Evolutionary conservation across 2,329 filamentous ascomycete genomes (phyloP).

Genomic region (Balansia obtecta): DNA sequence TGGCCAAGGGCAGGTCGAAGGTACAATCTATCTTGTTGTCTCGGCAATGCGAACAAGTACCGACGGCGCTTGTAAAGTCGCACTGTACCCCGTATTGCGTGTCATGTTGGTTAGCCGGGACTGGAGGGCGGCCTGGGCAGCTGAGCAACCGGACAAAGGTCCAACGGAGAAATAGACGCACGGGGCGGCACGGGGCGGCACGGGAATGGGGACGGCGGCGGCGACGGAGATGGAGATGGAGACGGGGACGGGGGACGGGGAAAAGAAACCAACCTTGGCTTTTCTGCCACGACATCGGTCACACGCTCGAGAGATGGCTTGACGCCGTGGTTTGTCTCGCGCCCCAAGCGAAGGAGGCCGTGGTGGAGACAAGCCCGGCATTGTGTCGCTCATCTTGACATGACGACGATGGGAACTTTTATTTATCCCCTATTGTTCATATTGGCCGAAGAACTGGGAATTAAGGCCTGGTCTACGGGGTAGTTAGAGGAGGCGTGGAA

Average conservation of each 20-base stretch:
- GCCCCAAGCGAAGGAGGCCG: slow-evolving; percentile 7
- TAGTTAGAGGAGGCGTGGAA: background rate
- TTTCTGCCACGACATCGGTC: slow-evolving; percentile 25
- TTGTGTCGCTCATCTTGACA: slow-evolving; percentile 7
- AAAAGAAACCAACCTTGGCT: slow-evolving; percentile 17
- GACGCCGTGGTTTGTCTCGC: slow-evolving; percentile 8
- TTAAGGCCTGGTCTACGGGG: background rate
- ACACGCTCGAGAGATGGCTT: slow-evolving; percentile 18
- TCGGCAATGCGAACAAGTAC: slow-evolving; percentile 21
- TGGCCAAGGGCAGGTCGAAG: slow-evolving; percentile 25
- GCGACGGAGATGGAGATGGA: no score
- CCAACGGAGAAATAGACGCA: slow-evolving; percentile 7
- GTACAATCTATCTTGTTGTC: slow-evolving; percentile 20
- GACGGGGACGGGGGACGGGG: background rate
- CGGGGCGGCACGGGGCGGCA: background rate
- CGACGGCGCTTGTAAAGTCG: slow-evolving; percentile 12
- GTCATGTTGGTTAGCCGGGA: background rate
- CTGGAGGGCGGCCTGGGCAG: background rate
- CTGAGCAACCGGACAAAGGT: slow-evolving; percentile 2
- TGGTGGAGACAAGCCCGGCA: slow-evolving; percentile 10
- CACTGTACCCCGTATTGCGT: slow-evolving; percentile 12
- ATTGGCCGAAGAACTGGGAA: background rate
- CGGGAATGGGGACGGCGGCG: no score
- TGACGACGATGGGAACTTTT: background rate
- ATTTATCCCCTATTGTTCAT: background rate